Evolutionary conservation across 140 eudicot genomes (phyloP).

Genomic region (Ambrosia hybrid): DNA sequence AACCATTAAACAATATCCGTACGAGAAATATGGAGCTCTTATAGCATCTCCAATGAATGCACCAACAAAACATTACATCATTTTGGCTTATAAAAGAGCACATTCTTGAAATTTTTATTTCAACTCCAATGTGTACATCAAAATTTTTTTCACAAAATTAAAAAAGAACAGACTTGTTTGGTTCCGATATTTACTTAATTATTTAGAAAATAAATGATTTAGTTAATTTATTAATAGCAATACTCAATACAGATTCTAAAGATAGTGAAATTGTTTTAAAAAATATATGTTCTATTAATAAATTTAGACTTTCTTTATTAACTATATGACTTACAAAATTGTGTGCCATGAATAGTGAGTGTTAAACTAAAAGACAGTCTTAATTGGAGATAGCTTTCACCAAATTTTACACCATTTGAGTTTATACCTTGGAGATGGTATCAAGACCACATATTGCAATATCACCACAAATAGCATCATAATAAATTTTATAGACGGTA

Average conservation of each 20-base stretch:
- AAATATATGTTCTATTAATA: background rate
- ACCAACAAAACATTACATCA: background rate
- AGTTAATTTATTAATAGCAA: background rate
- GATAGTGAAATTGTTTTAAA: too few species aligned
- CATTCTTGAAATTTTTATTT: background rate
- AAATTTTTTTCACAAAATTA: background rate
- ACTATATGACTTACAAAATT: background rate
- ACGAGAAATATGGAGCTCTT: background rate
- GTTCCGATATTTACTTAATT: too few species aligned
- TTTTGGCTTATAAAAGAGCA: background rate
- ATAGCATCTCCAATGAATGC: background rate
- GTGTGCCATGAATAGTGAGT: too few species aligned
- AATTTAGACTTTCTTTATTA: background rate
- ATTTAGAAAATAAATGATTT: background rate
- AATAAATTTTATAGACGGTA: background rate
- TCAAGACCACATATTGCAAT: constrained; percentile 10
- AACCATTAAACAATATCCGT: background rate
- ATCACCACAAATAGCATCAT: background rate
- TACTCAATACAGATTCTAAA: background rate
- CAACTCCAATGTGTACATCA: background rate
- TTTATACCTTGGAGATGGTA: background rate
- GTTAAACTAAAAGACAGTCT: background rate
- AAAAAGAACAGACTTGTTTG: too few species aligned
- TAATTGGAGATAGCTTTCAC: background rate
- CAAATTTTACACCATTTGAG: background rate